These are phyloP conservation scores for Plasmodium knowlesi DNA, from an alignment of 169 alveolate species.

Conservation along the genomic window DNA sequence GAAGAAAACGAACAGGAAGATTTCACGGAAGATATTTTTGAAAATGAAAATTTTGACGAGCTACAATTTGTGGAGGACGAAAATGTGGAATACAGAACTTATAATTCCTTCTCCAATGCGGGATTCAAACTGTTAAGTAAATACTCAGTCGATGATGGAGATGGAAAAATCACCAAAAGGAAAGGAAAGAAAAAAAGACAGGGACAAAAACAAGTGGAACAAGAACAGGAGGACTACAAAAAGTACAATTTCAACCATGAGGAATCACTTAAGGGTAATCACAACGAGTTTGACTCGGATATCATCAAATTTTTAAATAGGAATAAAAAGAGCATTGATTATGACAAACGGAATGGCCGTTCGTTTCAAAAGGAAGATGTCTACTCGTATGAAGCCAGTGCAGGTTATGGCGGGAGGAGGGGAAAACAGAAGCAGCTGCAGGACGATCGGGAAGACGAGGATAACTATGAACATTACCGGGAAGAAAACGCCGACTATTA, in stretches of 20 bases:
- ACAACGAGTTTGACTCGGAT: constrained; percentile 29
- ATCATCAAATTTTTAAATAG: constrained; percentile 38
- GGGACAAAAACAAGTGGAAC: neutral
- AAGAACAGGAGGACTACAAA: neutral
- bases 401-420: neutral
- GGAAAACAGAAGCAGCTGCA: constrained; percentile 10
- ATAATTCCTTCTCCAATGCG: constrained; percentile 48
- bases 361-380: neutral
- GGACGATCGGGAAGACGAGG: neutral
- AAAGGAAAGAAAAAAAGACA: neutral
- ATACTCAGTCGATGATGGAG: constrained; percentile 11
- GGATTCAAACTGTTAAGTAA: constrained; percentile 15
- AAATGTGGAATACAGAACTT: constrained; percentile 46
- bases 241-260: neutral
- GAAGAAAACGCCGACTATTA: neutral
- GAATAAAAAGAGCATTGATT: constrained; percentile 35
- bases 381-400: neutral
- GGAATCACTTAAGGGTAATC: neutral
- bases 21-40: constrained; percentile 53
- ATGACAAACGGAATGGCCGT: constrained; percentile 5
- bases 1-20: constrained; percentile 48
- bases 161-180: neutral
- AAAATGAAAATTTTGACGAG: constrained; percentile 71
- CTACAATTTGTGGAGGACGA: constrained; percentile 58
- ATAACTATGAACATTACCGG: constrained; percentile 11